Percentiles rank a stretch among this genome's conserved stretches.
These are phyloP conservation scores for Corymbia calophylla DNA, from an alignment of 441 rosid species.

Conservation along the genomic window DNA sequence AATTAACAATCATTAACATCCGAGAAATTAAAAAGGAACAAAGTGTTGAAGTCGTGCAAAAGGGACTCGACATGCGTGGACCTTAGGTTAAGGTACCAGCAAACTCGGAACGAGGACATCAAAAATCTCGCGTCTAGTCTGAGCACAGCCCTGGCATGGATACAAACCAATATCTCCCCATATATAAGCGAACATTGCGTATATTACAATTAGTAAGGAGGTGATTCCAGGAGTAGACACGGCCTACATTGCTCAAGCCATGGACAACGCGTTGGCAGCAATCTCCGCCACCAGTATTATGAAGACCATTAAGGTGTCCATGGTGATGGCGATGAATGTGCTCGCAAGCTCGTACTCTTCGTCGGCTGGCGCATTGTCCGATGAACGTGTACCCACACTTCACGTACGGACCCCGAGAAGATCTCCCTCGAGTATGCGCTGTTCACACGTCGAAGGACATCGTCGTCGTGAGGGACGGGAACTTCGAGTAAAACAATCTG, in stretches of 20 bases:
- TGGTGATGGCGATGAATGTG: not conserved
- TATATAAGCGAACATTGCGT: not conserved
- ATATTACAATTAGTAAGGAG: slow-evolving; percentile 19
- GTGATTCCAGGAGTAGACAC: slow-evolving; percentile 14
- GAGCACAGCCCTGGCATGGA: slow-evolving; percentile 13
- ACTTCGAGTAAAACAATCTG: not conserved
- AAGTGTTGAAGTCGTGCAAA: no score
- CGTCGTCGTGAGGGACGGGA: slow-evolving; percentile 8
- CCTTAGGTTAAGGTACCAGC: no score
- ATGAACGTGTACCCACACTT: slow-evolving; percentile 22
- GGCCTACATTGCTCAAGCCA: slow-evolving; percentile 2
- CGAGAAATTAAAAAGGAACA: no score
- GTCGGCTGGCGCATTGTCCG: slow-evolving; percentile 13
- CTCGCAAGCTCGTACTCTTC: slow-evolving; percentile 25
- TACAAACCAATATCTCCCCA: slow-evolving; percentile 13
- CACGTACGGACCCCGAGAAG: not conserved
- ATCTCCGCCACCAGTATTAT: not conserved
- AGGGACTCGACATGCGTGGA: no score
- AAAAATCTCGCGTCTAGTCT: not conserved
- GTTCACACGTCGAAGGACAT: slow-evolving; percentile 2
- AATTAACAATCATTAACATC: no score
- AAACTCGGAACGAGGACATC: slow-evolving; percentile 5
- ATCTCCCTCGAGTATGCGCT: not conserved
- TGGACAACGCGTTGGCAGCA: slow-evolving; percentile 8
- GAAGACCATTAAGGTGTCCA: not conserved